Base-by-base conservation (phyloP, 129 eudicot species). In the Saussurea involucrata region DNA sequence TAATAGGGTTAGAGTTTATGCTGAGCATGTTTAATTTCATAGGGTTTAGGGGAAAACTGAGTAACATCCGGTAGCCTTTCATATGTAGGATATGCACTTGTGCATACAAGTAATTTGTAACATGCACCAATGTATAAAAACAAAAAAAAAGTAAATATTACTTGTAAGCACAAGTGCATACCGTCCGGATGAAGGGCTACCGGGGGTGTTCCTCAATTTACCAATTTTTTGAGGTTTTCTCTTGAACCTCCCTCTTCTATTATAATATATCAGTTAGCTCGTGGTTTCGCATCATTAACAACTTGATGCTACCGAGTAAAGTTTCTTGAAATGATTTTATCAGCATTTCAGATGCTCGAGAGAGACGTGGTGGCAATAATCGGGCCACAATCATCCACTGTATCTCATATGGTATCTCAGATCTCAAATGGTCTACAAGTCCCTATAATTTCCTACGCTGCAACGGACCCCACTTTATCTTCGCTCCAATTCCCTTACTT, bases 331-430 rank as follows among this genome's bases (percentile, higher is more conserved):
- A 65, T 42, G 46, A 65, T 63, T 66, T 76, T 82, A 68, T 55
- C 90, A 90, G 96, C 89, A 37, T 85, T 90, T 76, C 87, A 84
- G 89, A 76, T 85, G 68, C 82, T 90, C 20, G 96, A 85, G 74
- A 80, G 74, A 24, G 86, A 87, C 37, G 86, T 84, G n/a, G 88
- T 90, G 66, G 89, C 96, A 8, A 81, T 88, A 69, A 83, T 90
- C 42, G 96, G 96, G 15, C 96, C 96, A 61, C 96, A 90, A 27
- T 87, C 92, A 64, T 90, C 96, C 7, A 65, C 82, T 5, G 77
- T 85, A 28, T 87, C 90, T 33, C 96, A 90, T 75, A 78, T 87
- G 82, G 49, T 87, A 34, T 87, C 96, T 42, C 86, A 87, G 37
- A 58, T 87, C 46, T 86, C 87, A 32, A 85, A 82, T 32, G 92